Evolutionary conservation across 208 protist genomes (phyloP).

Genomic region (Trypanosoma boissoni): DNA sequence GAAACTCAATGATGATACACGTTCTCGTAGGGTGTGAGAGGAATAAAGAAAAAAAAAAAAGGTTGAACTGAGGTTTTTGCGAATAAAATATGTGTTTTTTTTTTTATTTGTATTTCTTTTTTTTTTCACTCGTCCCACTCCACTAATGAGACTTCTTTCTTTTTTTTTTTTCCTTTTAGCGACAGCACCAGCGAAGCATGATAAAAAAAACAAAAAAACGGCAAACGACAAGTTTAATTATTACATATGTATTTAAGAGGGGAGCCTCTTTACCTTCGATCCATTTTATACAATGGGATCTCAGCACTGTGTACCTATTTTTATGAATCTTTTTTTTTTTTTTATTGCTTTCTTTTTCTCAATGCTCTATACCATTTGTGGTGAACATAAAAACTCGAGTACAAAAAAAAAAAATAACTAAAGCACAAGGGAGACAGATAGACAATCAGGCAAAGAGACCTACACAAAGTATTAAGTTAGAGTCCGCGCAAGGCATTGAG

Average conservation of each 20-base stretch:
- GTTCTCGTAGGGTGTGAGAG: background rate
- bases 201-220: background rate
- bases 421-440: too few relatives aligned
- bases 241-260: too few relatives aligned
- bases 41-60: constrained; percentile 15
- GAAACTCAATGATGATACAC: background rate
- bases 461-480: too few relatives aligned
- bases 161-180: too few relatives aligned
- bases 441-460: too few relatives aligned
- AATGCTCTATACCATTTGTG: background rate
- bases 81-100: background rate
- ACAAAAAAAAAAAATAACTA: background rate
- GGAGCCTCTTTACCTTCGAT: too few relatives aligned
- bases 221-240: too few relatives aligned
- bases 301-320: background rate
- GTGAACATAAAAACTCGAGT: background rate
- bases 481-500: too few relatives aligned
- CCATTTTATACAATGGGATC: too few relatives aligned
- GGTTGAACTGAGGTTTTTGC: background rate
- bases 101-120: constrained; percentile 1
- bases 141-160: background rate
- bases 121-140: background rate
- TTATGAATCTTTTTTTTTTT: background rate
- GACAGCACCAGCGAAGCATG: background rate
- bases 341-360: background rate